Base-by-base conservation (phyloP, 495 filamentous ascomycete species). In the Neurospora tetraspora region DNA sequence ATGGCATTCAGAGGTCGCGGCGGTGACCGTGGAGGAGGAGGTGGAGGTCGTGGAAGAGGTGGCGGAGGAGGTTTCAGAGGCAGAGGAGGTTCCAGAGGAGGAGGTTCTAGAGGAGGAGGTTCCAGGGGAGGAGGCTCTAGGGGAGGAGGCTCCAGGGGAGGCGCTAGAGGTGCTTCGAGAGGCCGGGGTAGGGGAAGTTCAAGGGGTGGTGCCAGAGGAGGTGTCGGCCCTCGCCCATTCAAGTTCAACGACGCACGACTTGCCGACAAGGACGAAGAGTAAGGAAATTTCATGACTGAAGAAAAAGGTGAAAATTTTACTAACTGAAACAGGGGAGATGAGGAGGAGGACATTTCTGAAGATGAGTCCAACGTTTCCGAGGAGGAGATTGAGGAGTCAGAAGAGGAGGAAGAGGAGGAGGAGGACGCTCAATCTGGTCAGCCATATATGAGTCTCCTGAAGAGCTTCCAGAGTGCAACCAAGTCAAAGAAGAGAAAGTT, bases 401-500 rank as follows among this genome's bases (percentile, higher is more conserved):
- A 80, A 53, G 78, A 79, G 11, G 82, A 83, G 18, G 83, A 83
- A 27, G 83, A 86, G 20, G 76, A 81, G 42, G 77, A 81, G n/a
- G 76, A 81, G 40, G 78, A 81, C 43, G 78, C 81, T 1, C 70
- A 73, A 70, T 76, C 76, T 77, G 84, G 68, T 27, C 79, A 79
- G 69, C 85, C 91, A 2, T 93, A 93, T 75, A 86, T 88, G 73
- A 88, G 89, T 74, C 81, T 93, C 37, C 84, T 94, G 77, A 86
- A 91, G 74, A 86, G 90, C 61, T 81, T 94, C 37, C 86, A 89
- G 16, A 81, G 86, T 8, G 83, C 89, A 89, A 70, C 45, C n/a
- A 86, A 83, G 72, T 81, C 85, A 12, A 97, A 94, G 79, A 87
- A 86, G 80, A 85, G 91, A 76, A 94, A 93, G 77, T 76, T 93